Base-by-base conservation (phyloP, 768 basidiomycete species). In the Hypsizygus marmoreus region DNA sequence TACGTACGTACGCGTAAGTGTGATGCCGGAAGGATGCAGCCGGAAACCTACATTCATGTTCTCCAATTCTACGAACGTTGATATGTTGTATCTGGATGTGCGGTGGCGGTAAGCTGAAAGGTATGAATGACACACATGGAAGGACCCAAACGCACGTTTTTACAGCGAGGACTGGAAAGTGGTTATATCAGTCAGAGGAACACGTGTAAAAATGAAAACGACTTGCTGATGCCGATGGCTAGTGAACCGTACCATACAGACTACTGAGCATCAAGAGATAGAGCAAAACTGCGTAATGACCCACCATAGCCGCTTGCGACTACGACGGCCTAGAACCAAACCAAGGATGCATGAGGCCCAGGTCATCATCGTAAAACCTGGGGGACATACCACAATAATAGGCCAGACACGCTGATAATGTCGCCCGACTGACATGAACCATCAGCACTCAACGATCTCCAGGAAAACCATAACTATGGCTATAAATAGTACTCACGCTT, bases 181-280 rank as follows among this genome's bases (percentile, higher is more conserved):
- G 6, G 39, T 45, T 4, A 39, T 26, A 26, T 12, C 12, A n/a
- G 26, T 6, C 32, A 26, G 4, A 36, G 23, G 8, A 39, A n/a
- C 26, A 19, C 20, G 2, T 6, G 11, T 4, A 23, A 31, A 28
- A 2, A 8, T 20, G 2, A 4, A 4, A 24, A 19, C 17, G 2
- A 38, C 55, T 24, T 33, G 58, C 59, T 29, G 37, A 61, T 50
- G 22, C 57, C 59, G 20, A 58, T 47, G 10, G 48, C 59, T 61
- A 9, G 6, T 12, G 13, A 34, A 28, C 20, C 4, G 11, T 13
- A 13, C 38, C 20, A 45, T 22, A 35, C 13, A 11, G 37, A 28
- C 5, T 17, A 25, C 10, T 4, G 1, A 30, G 19, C n/a, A n/a
- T n/a, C n/a, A n/a, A n/a, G n/a, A n/a, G n/a, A n/a, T n/a, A n/a